Percentiles rank a stretch among this genome's conserved stretches.
Conservation (phyloP, 441 rosid genomes). For the Metrosideros polymorpha region DNA sequence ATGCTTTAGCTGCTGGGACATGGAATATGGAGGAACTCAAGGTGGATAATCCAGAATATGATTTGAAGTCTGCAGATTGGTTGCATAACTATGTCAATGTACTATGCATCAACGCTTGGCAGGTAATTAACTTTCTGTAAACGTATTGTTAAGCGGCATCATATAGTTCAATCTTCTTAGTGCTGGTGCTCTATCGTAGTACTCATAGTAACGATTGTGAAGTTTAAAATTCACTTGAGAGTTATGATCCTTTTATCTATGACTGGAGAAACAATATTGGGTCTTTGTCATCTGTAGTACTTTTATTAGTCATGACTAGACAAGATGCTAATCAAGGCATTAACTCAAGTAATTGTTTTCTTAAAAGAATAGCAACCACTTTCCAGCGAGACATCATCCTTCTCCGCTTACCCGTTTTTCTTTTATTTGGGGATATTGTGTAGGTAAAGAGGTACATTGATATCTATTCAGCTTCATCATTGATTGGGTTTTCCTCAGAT, state of each 20-base stretch:
- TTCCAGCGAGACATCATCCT: background rate
- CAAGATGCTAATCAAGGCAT: background rate
- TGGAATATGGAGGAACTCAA: conserved; percentile 32
- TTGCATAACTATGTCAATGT: conserved; percentile 54
- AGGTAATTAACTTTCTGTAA: conserved; percentile 35
- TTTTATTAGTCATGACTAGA: background rate
- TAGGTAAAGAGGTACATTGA: conserved; percentile 94
- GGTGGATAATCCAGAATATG: conserved; percentile 15
- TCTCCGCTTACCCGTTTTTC: background rate
- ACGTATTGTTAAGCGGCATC: background rate
- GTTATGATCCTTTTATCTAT: background rate
- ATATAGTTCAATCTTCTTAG: background rate
- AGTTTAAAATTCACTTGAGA: background rate
- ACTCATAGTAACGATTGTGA: background rate
- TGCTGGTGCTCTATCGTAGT: background rate
- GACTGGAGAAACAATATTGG: background rate
- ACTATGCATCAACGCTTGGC: conserved; percentile 91
- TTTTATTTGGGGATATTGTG: conserved; percentile 1
- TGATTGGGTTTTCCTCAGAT: conserved; percentile 93
- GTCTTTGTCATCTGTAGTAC: background rate
- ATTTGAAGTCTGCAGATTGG: conserved; percentile 40
- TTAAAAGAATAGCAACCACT: background rate
- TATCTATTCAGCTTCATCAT: conserved; percentile 78
- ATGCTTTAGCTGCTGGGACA: conserved; percentile 69
- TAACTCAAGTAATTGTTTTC: background rate